Conservation (phyloP, 208 protist species). For the Acanthamoeba rhysodes region DNA sequence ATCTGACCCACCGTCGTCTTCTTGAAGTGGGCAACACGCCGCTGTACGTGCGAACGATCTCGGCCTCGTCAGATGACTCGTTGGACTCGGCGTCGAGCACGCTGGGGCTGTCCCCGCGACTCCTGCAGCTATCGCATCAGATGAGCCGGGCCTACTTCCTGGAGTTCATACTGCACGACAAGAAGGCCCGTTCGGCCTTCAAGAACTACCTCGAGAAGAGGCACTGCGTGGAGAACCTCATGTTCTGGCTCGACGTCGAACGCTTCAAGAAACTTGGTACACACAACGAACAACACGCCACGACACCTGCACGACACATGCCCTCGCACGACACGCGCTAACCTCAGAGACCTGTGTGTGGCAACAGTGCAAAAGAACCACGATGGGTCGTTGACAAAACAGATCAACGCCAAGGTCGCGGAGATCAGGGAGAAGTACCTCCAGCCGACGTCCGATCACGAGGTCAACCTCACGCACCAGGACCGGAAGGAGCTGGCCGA, state of each 20-base stretch:
- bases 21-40: neutral
- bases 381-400: neutral
- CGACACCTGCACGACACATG: too few relatives aligned
- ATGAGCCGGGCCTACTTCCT: conserved; percentile 71
- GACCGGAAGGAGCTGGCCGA: conserved; percentile 46
- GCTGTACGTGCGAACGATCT: neutral
- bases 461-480: conserved; percentile 57
- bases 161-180: conserved; percentile 59
- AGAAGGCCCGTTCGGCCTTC: conserved; percentile 35
- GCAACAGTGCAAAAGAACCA: neutral
- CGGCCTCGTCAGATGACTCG: neutral
- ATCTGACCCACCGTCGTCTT: neutral
- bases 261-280: conserved; percentile 60
- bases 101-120: neutral
- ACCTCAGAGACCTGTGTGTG: neutral
- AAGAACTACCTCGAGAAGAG: conserved; percentile 27
- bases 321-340: too few relatives aligned
- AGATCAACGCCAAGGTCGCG: neutral
- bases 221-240: conserved; percentile 67
- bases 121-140: conserved; percentile 15
- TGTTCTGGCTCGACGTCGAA: conserved; percentile 73
- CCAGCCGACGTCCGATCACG: neutral
- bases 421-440: conserved; percentile 69
- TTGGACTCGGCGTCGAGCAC: neutral
- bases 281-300: too few relatives aligned